Base-by-base conservation (phyloP, 768 basidiomycete species). In the Boletus bicolor region DNA sequence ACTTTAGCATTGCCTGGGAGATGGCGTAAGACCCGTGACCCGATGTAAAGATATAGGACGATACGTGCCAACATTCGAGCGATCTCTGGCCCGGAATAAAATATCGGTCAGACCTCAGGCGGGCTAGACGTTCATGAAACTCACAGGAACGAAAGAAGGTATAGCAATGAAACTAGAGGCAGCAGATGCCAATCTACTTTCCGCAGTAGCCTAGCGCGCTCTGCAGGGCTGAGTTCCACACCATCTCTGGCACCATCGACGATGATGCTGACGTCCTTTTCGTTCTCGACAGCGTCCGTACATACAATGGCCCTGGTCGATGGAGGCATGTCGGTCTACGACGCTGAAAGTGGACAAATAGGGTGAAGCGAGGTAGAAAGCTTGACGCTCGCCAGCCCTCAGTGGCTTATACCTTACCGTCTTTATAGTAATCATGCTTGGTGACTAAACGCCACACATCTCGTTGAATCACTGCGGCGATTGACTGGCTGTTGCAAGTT, bases 291-390 rank as follows among this genome's bases (percentile, higher is more conserved):
- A 9, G n/a, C 11, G 35, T 17, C 47, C 17, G 17, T 57, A 15
- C 68, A 49, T 39, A 36, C 24, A 43, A 59, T 69, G 44, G 9
- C 47, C 47, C 3, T 51, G 35, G 47, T 49, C 2, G 61, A 63
- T 44, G 56, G 49, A 12, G 50, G 8, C 67, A 71, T 71, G 28
- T 43, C 17, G 17, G 34, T 44, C 28, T 17, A 35, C 12, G 38
- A 44, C 10, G 36, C 19, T 19, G 36, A 44, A 38, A 28, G 35
- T 48, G 44, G 42, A 30, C 30, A 28, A 28, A 6, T 28, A 28
- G 46, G 6, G 61, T 50, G 28, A 28, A 14, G 36, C 2, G 37
- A 17, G 35, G 17, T 1, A 17, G 15, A n/a, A 44, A 38, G 35
- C 12, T 10, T 26, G 41, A 34, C 9, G 34, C 35, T 24, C 24